Percentiles rank a stretch among this genome's conserved stretches.
Evolutionary conservation across 23 red algal genomes (phyloP).

Genomic region (Gracilaria gracilis): DNA sequence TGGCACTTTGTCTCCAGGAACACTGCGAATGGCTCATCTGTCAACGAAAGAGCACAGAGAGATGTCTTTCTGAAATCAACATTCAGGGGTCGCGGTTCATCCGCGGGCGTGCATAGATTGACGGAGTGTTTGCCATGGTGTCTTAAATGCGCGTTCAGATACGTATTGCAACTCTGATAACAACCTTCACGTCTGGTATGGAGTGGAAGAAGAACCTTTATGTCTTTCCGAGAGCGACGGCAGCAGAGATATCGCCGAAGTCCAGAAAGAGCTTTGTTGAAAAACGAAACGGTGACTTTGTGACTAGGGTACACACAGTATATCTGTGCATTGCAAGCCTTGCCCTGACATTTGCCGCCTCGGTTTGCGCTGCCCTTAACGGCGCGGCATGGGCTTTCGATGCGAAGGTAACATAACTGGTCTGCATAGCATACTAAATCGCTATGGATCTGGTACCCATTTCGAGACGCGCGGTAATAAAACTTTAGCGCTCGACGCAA

Average conservation of each 20-base stretch:
- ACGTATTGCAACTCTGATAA: neutral
- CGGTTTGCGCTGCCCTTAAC: neutral
- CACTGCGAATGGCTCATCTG: neutral
- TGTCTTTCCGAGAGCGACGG: neutral
- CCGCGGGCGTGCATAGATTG: neutral
- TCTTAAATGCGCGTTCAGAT: neutral
- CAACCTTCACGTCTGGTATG: constrained; percentile 6
- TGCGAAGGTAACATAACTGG: neutral
- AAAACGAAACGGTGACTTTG: neutral
- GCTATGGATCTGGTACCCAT: neutral
- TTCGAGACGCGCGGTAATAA: neutral
- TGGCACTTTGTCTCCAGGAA: neutral
- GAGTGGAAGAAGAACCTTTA: neutral
- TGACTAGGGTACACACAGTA: neutral
- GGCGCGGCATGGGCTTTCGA: neutral
- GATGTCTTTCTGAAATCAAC: neutral
- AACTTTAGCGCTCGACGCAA: neutral
- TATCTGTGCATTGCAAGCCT: neutral
- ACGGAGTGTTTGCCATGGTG: neutral
- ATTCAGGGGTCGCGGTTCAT: neutral
- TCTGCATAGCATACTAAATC: neutral
- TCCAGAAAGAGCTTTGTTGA: neutral
- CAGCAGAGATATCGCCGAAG: neutral
- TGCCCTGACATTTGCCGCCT: neutral
- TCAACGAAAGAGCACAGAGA: neutral